phyloP scores from a whole-genome alignment of 192 early-diverging fungal species.

The Rhizophagus prolifer region DNA sequence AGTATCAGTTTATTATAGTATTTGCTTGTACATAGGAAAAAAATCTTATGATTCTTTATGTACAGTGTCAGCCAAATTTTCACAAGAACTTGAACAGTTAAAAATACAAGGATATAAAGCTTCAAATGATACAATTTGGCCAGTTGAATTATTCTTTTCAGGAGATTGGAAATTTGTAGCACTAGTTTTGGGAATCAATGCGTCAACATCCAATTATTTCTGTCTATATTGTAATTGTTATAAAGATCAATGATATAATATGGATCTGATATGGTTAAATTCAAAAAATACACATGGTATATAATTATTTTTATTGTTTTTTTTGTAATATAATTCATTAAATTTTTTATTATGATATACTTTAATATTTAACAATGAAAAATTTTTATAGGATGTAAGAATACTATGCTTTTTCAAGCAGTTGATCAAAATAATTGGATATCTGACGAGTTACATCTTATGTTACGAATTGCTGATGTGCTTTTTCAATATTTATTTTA shows the following conservation, averaged over 20 bases:
- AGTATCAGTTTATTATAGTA: too few species aligned
- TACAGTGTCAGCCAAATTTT: not conserved
- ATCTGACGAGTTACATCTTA: not conserved
- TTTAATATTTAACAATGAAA: not conserved
- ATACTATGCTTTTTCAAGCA: not conserved
- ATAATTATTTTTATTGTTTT: too few species aligned
- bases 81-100: too few species aligned
- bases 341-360: not conserved
- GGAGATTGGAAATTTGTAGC: not conserved
- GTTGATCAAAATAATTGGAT: not conserved
- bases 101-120: not conserved
- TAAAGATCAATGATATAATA: not conserved
- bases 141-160: not conserved
- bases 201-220: not conserved
- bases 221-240: not conserved
- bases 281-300: not conserved
- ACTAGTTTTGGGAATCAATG: not conserved
- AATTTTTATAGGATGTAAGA: not conserved
- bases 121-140: not conserved
- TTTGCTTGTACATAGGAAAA: not conserved
- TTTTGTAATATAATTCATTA: not conserved
- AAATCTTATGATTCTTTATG: not conserved
- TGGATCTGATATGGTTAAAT: not conserved
- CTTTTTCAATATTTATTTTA: not conserved
- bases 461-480: constrained; percentile 3